Base-by-base conservation (phyloP, 257 asterid genomes). In the Plantago elongata region DNA sequence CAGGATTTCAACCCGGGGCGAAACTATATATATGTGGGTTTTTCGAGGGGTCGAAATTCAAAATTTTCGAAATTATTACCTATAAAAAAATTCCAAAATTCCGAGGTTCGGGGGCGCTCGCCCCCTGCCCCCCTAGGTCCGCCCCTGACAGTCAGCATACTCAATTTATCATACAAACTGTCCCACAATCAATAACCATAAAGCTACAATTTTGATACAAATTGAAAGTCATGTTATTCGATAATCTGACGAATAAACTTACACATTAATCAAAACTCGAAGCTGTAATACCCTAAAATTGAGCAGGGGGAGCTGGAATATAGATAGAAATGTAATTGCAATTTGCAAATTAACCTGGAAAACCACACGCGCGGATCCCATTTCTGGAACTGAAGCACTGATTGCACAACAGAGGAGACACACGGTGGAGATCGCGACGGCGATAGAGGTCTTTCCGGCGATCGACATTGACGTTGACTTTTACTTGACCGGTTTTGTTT, bases 351-450 rank as follows among this genome's bases (percentile, higher is more conserved):
- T 34, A 18, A 84, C 92, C 88, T 84, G 86, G 69, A 84, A 84
- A 45, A 84, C 88, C 18, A 84, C 92, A 43, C 88, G 86, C 13
- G 84, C 27, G 40, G 92, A 79, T 68, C 88, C 86, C 67, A 84
- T 29, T 75, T 75, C 78, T n/a, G 91, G 79, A 68, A 54, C 73
- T 64, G 68, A 15, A 73, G 88, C 88, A 48, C 13, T 44, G 64
- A 69, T 49, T 13, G 73, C 74, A 55, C 65, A 57, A 70, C 61
- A 44, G 70, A 81, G 70, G 51, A 75, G 50, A 67, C 64, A 17
- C 54, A 73, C 13, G 74, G 48, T 69, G 11, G 51, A 61, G 51
- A 66, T 50, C 54, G 73, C 66, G 46, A 57, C 5, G 67, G 74
- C 74, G 68, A 78, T 69, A 57, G 70, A 69, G 13, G 44, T 66